These are phyloP conservation scores for Ganoderma resinaceum DNA, from an alignment of 1,284 basidiomycete species.

Conservation along the genomic window DNA sequence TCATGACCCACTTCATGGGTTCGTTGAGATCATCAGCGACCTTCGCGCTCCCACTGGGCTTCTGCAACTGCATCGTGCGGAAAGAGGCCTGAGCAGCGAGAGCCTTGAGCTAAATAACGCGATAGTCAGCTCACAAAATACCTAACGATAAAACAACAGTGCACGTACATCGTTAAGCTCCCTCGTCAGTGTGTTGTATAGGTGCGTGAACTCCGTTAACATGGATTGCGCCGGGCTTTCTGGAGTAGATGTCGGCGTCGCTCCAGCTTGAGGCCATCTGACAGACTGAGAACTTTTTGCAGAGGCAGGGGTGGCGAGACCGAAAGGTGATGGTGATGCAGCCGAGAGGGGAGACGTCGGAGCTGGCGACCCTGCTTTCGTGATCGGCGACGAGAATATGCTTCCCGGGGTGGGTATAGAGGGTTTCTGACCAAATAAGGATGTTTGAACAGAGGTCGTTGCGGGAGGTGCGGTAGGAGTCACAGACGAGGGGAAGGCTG, in stretches of 20 bases:
- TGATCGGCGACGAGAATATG: conserved; percentile 14
- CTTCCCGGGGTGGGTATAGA: conserved; percentile 3
- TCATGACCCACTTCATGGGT: conserved; percentile 58
- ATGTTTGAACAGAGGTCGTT: background rate
- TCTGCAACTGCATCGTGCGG: conserved; percentile 22
- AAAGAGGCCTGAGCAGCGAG: conserved; percentile 44
- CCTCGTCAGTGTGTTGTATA: conserved; percentile 50
- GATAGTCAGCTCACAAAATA: conserved; percentile 7
- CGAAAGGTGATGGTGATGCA: background rate
- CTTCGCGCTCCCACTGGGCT: conserved; percentile 41
- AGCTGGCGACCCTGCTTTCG: conserved; percentile 12
- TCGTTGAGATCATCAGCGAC: conserved; percentile 54
- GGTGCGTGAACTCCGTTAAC: conserved; percentile 61
- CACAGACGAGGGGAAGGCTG: background rate
- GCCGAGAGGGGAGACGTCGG: background rate
- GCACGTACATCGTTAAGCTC: conserved; percentile 62
- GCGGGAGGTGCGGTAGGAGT: background rate
- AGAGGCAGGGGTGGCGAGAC: conserved; percentile 9
- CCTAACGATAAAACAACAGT: conserved; percentile 2
- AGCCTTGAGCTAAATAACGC: conserved; percentile 48
- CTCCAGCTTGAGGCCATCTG: background rate
- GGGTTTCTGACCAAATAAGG: conserved; percentile 20
- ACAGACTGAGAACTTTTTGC: background rate
- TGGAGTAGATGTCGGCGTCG: background rate
- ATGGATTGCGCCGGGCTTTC: conserved; percentile 56